These are phyloP conservation scores for Cryptosporidium xiaoi DNA, from an alignment of 169 alveolate species.

Conservation along the genomic window DNA sequence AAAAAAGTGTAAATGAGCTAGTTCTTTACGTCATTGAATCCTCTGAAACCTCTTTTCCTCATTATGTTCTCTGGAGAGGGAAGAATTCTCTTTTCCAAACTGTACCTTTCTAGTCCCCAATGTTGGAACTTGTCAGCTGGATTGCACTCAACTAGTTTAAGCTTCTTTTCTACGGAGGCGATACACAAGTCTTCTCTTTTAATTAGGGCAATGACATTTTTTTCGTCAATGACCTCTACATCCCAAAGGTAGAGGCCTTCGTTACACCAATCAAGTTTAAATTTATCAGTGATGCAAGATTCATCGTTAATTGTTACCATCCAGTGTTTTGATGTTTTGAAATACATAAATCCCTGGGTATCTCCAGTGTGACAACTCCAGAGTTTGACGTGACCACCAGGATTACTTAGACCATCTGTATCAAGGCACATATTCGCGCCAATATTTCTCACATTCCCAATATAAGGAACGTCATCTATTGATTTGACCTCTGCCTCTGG, in stretches of 20 bases:
- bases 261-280: constrained; percentile 62
- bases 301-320: constrained; percentile 81
- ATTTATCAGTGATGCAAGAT: constrained; percentile 75
- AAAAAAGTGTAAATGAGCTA: not conserved
- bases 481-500: constrained; percentile 79
- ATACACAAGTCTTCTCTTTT: constrained; percentile 23
- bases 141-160: constrained; percentile 8
- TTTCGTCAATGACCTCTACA: constrained; percentile 10
- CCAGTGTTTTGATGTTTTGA: constrained; percentile 74
- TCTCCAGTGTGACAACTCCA: constrained; percentile 72
- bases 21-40: constrained; percentile 2
- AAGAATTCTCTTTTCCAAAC: constrained; percentile 27
- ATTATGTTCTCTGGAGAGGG: constrained; percentile 62
- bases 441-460: constrained; percentile 71
- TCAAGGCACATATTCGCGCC: constrained; percentile 70
- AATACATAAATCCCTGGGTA: constrained; percentile 77
- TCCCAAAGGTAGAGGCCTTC: constrained; percentile 50
- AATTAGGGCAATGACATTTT: not conserved
- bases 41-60: constrained; percentile 54
- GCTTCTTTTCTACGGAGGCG: constrained; percentile 15
- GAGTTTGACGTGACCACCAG: constrained; percentile 68
- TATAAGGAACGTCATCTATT: constrained; percentile 79
- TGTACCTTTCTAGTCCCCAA: constrained; percentile 52
- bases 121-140: constrained; percentile 19
- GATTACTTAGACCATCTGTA: constrained; percentile 45